Base-by-base conservation (phyloP, 306 rosid genomes). In the Myrica gale region DNA sequence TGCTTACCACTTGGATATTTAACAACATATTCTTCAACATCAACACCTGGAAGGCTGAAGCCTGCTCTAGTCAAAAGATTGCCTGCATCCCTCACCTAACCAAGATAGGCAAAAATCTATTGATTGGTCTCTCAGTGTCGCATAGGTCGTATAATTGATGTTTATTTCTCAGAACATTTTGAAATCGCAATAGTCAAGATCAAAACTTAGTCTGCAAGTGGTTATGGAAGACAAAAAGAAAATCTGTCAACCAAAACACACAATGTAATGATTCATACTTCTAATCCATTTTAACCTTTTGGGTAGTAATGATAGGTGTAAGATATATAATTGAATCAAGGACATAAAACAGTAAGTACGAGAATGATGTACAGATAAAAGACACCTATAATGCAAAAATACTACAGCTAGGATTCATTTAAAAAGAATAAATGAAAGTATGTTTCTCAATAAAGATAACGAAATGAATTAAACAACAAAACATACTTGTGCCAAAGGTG, bases 41-140 rank as follows among this genome's bases (percentile, higher is more conserved):
- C 98, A 78, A 94, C 98, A 80, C 98, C 90, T 55, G 97, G 95
- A 77, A 94, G 95, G 77, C 85, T 76, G 77, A 94, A 92, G 50
- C 96, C 98, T 48, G 98, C 98, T 85, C 98, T 91, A 19, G 95
- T 90, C 90, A 94, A 86, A 76, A 94, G 98, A 85, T 94, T 94
- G 47, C 97, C 98, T 53, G 98, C 98, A 89, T 94, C 98, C 81
- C 97, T 87, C 80, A 94, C 96, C 98, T 94, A 74, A 72, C 69
- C 55, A 73, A 68, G 66, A 57, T 56, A 72, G 55, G 42, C 74
- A 71, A 62, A 54, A 55, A 41, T 45, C 76, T 60, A 54, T 32
- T 82, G 37, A 82, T 66, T 42, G 48, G 73, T 70, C 52, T 77
- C 44, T 50, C n/a, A 81, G 52, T 65, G 50, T 46, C 10, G 32